Evolutionary conservation across 2,329 filamentous ascomycete species (phyloP).

Genomic region (Phyllosticta paracitricarpa): DNA sequence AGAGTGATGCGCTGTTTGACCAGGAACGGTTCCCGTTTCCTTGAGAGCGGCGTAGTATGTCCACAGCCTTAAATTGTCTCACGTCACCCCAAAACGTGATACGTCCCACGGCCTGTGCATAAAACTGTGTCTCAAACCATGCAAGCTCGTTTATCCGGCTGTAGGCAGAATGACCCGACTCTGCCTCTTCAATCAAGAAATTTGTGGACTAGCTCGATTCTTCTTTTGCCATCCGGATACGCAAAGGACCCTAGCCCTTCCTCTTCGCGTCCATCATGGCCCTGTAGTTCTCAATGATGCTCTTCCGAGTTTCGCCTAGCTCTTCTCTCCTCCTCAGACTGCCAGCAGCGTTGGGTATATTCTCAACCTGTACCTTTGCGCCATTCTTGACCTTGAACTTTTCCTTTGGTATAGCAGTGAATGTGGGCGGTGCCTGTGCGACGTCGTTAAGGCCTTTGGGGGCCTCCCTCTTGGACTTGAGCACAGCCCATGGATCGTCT

Average conservation of each 20-base stretch:
- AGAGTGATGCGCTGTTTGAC: too few relatives aligned
- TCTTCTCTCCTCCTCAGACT: constrained; percentile 65
- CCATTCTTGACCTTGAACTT: constrained; percentile 57
- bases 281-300: constrained; percentile 65
- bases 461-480: constrained; percentile 48
- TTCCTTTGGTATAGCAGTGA: constrained; percentile 52
- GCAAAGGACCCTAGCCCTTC: neutral
- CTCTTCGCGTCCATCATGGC: constrained; percentile 7
- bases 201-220: neutral
- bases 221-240: too few relatives aligned
- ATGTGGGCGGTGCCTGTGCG: constrained; percentile 64
- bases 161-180: neutral
- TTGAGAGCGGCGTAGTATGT: neutral
- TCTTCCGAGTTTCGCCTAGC: constrained; percentile 56
- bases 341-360: constrained; percentile 59
- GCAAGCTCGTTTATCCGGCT: neutral
- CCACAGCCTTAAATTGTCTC: neutral
- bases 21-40: too few relatives aligned
- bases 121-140: neutral
- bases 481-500: constrained; percentile 67
- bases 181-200: neutral
- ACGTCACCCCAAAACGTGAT: neutral
- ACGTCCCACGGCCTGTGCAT: neutral
- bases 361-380: constrained; percentile 55
- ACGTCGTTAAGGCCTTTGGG: constrained; percentile 44